Evolutionary conservation across 345 rosid species (phyloP).

Genomic region (Streptanthus diversifolius): DNA sequence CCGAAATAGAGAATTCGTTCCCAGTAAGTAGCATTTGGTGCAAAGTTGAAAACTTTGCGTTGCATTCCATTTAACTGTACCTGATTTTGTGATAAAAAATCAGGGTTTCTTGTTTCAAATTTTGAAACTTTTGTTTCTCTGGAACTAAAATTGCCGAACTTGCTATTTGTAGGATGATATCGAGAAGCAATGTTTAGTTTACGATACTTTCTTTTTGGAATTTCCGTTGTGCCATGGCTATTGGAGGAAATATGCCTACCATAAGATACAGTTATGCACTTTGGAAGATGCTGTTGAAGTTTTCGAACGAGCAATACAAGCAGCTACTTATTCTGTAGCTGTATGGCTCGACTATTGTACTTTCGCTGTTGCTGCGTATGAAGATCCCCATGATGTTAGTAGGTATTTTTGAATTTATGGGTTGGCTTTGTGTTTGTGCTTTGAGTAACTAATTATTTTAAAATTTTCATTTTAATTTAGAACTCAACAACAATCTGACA

Average conservation of each 20-base stretch:
- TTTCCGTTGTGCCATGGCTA: slow-evolving; percentile 86
- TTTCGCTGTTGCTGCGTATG: slow-evolving; percentile 51
- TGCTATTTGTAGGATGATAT: slow-evolving; percentile 58
- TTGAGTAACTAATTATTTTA: not conserved
- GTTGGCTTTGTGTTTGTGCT: slow-evolving; percentile 1
- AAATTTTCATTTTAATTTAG: not conserved
- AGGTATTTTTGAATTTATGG: slow-evolving; percentile 46
- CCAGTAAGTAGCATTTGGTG: slow-evolving; percentile 40
- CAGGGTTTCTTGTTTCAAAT: not conserved
- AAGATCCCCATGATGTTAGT: slow-evolving; percentile 66
- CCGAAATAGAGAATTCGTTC: slow-evolving; percentile 44
- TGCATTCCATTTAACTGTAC: not conserved
- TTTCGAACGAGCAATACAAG: slow-evolving; percentile 65
- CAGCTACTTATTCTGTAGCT: slow-evolving; percentile 67
- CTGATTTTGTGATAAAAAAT: not conserved
- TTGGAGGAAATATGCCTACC: slow-evolving; percentile 82
- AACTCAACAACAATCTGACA: not conserved
- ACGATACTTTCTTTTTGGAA: slow-evolving; percentile 70
- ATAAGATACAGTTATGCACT: slow-evolving; percentile 49
- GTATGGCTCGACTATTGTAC: slow-evolving; percentile 77
- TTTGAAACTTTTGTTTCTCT: not conserved
- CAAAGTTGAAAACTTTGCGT: not conserved
- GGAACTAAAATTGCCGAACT: not conserved
- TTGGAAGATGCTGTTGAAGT: slow-evolving; percentile 57
- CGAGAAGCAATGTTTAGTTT: slow-evolving; percentile 56